Base-by-base conservation (phyloP, 2,329 filamentous ascomycete species). In the Purpureocillium takamizusanense region DNA sequence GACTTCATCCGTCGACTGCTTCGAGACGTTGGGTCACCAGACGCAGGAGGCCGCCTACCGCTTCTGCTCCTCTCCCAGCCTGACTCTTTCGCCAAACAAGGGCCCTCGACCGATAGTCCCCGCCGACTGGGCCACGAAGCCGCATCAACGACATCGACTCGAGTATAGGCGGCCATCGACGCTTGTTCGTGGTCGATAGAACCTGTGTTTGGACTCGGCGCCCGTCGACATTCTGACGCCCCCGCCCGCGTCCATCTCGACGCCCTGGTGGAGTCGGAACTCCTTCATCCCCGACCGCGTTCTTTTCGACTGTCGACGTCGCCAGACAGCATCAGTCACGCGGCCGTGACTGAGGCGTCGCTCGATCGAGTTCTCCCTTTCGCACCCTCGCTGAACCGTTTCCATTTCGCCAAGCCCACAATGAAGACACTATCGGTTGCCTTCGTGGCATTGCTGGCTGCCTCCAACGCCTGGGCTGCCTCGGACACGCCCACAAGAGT, bases 361-460 rank as follows among this genome's bases (percentile, higher is more conserved):
- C 16, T 29, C 31, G 31, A 31, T n/a, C 8, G 17, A 36, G 28
- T 40, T 36, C n/a, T 39, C n/a, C n/a, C 21, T 37, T 43, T 39
- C 34, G 25, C 27, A 47, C 47, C 28, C 25, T 51, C 44, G 42
- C 42, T 49, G 37, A 21, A 39, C 17, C 15, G 28, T n/a, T 14
- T 25, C 17, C 18, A 25, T 10, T 9, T 12, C 34, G 34, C 28
- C 4, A 27, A 38, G 31, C 39, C 15, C 41, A 56, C 37, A 28
- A 62, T 62, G 59, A 60, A 55, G 48, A 41, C 50, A 14, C 50
- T 54, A 43, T 47, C 51, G 32, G 31, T 61, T 27, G n/a, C 50
- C 27, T 48, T 50, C 7, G 36, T 52, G 34, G 53, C 53, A 47
- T 29, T 60, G 21, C 38, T 54, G 52, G 59, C 49, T 28, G 49